These are phyloP conservation scores for Brettanomyces sp. DNA, from an alignment of 805 yeast genomes.

Conservation along the genomic window DNA sequence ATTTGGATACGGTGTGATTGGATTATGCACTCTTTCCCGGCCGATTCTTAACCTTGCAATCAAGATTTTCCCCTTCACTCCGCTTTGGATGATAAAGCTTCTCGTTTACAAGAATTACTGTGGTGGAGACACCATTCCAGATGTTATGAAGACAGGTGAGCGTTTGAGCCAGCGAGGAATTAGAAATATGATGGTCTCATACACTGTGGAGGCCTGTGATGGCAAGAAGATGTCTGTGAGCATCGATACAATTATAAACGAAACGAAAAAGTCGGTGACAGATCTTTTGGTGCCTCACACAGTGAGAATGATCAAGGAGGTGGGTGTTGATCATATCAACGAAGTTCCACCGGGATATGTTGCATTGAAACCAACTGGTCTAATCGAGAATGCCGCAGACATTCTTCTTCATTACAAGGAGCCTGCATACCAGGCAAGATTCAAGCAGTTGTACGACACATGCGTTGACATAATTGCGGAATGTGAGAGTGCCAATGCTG, in stretches of 20 bases:
- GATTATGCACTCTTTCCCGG: constrained; percentile 58
- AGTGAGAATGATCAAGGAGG: constrained; percentile 40
- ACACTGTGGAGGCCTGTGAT: constrained; percentile 88
- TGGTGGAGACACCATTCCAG: constrained; percentile 74
- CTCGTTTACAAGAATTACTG: constrained; percentile 78
- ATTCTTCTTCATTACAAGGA: constrained; percentile 54
- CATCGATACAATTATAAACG: constrained; percentile 50
- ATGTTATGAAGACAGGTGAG: constrained; percentile 65
- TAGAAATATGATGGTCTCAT: constrained; percentile 89
- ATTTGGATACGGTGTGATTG: constrained; percentile 58
- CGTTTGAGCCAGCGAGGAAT: constrained; percentile 65
- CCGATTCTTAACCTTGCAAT: constrained; percentile 53
- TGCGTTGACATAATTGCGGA: constrained; percentile 56
- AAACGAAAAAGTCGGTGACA: constrained; percentile 58
- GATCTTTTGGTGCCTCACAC: constrained; percentile 67
- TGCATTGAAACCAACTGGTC: constrained; percentile 90
- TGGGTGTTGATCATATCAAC: constrained; percentile 37
- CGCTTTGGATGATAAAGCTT: constrained; percentile 57
- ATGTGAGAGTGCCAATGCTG: constrained; percentile 42
- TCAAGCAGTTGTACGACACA: constrained; percentile 53
- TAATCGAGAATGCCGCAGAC: constrained; percentile 66
- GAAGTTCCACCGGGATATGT: constrained; percentile 83
- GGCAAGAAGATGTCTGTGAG: constrained; percentile 46
- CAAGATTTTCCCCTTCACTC: constrained; percentile 64
- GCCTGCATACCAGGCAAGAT: constrained; percentile 40